Conservation (phyloP, 257 asterid species). For the Cinchona pubescens region DNA sequence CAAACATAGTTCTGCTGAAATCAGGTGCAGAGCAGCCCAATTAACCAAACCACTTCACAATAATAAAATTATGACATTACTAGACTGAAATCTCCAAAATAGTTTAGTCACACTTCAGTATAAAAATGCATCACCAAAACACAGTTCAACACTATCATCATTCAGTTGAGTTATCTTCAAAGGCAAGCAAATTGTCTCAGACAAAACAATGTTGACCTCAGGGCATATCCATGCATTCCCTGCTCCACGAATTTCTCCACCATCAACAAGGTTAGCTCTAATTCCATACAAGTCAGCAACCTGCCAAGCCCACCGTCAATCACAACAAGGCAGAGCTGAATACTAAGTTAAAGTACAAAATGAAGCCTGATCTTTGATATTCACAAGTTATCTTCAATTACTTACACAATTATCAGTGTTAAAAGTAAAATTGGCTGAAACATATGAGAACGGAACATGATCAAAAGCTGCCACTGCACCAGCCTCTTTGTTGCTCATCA, state of each 20-base stretch:
- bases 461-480: constrained; percentile 99
- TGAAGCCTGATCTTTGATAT: not conserved
- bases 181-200: constrained; percentile 20
- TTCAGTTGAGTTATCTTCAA: constrained; percentile 14
- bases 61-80: not conserved
- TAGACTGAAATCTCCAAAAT: not conserved
- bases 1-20: not conserved
- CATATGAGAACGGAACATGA: constrained; percentile 82
- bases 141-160: not conserved
- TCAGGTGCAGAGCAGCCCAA: not conserved
- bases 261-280: constrained; percentile 97
- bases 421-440: constrained; percentile 94
- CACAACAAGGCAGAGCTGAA: not conserved
- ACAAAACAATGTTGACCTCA: constrained; percentile 73
- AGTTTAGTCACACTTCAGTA: not conserved
- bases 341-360: not conserved
- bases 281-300: constrained; percentile 99
- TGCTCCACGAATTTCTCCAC: constrained; percentile 99
- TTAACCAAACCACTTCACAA: not conserved
- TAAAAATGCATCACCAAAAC: not conserved
- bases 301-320: constrained; percentile 34
- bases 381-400: constrained; percentile 19
- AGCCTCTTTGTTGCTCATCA: constrained; percentile 82
- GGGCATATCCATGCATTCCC: constrained; percentile 99
- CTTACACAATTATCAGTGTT: constrained; percentile 98